Evolutionary conservation across 306 rosid genomes (phyloP).

Genomic region (Geum urbanum): DNA sequence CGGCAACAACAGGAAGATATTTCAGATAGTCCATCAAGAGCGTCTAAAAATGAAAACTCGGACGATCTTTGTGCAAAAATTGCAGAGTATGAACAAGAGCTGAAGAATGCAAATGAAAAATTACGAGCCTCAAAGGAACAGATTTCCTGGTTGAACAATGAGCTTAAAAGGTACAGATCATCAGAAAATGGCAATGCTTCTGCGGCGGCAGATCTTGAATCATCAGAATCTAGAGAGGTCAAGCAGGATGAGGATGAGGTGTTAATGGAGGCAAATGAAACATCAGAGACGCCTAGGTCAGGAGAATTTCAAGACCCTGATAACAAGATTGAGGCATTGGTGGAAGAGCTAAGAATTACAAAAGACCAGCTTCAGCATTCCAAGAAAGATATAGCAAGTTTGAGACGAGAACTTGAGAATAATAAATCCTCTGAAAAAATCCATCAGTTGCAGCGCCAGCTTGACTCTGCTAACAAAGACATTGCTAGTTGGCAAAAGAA

Average conservation of each 20-base stretch:
- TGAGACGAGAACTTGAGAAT: conserved; percentile 49
- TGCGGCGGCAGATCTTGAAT: conserved; percentile 24
- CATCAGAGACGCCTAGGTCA: conserved; percentile 25
- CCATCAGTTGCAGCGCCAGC: conserved; percentile 55
- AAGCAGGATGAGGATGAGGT: conserved; percentile 17
- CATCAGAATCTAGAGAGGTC: conserved; percentile 24
- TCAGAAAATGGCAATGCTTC: conserved; percentile 19
- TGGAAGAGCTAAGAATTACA: conserved; percentile 51
- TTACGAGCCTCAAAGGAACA: conserved; percentile 47
- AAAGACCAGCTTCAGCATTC: conserved; percentile 55
- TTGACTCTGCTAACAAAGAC: conserved; percentile 62
- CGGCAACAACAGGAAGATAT: conserved; percentile 58
- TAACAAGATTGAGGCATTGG: conserved; percentile 34
- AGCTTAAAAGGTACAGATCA: conserved; percentile 39
- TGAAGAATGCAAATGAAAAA: conserved; percentile 53
- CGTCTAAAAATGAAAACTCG: conserved; percentile 33
- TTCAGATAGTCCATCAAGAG: conserved; percentile 37
- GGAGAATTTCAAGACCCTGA: conserved; percentile 33
- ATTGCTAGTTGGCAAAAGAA: conserved; percentile 53
- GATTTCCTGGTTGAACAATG: conserved; percentile 40
- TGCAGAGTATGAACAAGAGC: conserved; percentile 51
- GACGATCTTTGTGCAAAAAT: conserved; percentile 43
- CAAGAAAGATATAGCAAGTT: conserved; percentile 48
- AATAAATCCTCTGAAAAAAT: conserved; percentile 49
- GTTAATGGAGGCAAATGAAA: conserved; percentile 21